Base-by-base conservation (phyloP, 768 basidiomycete genomes). In the Tylopilus balloui region DNA sequence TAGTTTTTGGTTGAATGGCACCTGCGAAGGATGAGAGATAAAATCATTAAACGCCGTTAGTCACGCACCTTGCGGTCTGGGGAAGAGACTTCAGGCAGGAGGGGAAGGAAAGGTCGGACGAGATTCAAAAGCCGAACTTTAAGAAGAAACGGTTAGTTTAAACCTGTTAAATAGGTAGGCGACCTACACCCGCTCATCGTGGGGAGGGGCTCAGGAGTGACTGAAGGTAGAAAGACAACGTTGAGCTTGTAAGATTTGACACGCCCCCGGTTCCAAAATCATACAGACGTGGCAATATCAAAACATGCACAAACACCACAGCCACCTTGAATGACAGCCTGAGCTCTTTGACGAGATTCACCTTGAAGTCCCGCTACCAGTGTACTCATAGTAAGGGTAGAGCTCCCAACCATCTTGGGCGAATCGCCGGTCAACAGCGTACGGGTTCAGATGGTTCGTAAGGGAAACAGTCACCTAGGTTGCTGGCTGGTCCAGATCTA, bases 1-100 rank as follows among this genome's bases (percentile, higher is more conserved):
- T 55, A 95, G 81, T 72, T 96, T 96, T 82, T 94, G 92, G 76
- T 95, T 93, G 80, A 98, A 97, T 24, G 92, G 91, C 47, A 97
- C 91, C 92, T 96, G 50, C 17, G 31, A 39, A 24, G 14, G 39
- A 36, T 42, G 29, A 57, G 58, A 12, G 52, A 45, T 4, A 7
- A 9, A 24, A 24, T 36, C 3, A 28, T 48, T 35, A 43, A 43
- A 37, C 41, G 42, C 9, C 25, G 32, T 31, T 47, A 25, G 50
- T 42, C 41, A 62, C 68, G 49, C 62, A 92, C 94, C 77, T 96
- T 97, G 70, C 92, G 88, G 76, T 97, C 94, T 45, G 95, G 95
- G 42, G 94, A 93, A 55, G 94, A 92, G 50, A 98, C 93, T 74
- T 99, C 95, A 42, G 95, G 95, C 54, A 98, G 78, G 64, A 97